phyloP scores from a whole-genome alignment of 1,139 yeast species.

The Geotrichum reessii region DNA sequence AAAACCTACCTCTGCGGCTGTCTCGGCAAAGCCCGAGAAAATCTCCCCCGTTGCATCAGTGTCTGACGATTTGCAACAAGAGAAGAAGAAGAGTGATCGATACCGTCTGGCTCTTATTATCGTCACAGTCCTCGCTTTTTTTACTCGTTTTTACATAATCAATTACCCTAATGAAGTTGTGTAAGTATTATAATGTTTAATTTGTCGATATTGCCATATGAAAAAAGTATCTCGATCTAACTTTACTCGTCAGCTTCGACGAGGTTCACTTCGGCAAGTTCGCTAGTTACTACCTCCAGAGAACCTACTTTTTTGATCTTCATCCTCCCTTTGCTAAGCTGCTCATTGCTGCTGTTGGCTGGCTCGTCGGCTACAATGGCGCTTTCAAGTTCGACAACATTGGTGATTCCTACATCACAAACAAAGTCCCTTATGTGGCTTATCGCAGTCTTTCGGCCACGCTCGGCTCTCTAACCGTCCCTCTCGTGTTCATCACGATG shows the following conservation, averaged over 20 bases:
- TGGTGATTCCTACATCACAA: conserved; percentile 70
- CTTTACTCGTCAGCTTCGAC: conserved; percentile 49
- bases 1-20: conserved; percentile 5
- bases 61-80: neutral
- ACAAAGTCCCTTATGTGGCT: conserved; percentile 85
- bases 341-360: conserved; percentile 85
- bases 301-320: conserved; percentile 66
- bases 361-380: conserved; percentile 83
- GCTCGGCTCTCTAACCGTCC: conserved; percentile 77
- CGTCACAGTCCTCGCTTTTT: conserved; percentile 62
- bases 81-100: conserved; percentile 1
- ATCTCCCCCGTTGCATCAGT: conserved; percentile 1
- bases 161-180: conserved; percentile 81
- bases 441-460: conserved; percentile 78
- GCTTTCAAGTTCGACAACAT: conserved; percentile 83
- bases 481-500: conserved; percentile 74
- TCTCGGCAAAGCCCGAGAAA: conserved; percentile 10
- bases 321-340: conserved; percentile 99
- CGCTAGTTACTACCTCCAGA: conserved; percentile 54
- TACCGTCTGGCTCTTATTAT: conserved; percentile 23
- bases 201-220: neutral
- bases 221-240: neutral
- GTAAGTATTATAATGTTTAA: conserved; percentile 6
- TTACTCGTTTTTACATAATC: conserved; percentile 64
- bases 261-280: conserved; percentile 97